Percentiles rank a stretch among this genome's conserved stretches.
Evolutionary conservation across 139 green algal species (phyloP).

Genomic region (Coelastrella sp.): DNA sequence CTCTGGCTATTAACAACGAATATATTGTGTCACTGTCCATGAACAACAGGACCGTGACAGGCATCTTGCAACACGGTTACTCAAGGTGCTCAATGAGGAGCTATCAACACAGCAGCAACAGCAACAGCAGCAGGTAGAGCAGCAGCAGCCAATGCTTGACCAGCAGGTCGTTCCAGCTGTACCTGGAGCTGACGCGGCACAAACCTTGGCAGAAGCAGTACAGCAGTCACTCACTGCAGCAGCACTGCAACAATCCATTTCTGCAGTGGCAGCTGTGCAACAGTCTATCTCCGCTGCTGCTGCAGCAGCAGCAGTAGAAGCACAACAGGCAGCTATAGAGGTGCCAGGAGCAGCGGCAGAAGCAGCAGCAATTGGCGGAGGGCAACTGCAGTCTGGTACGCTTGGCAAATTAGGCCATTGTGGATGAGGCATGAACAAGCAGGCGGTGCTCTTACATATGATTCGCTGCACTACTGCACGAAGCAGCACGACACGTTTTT

Average conservation of each 20-base stretch:
- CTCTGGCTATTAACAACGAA: not conserved
- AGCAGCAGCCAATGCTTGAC: not conserved
- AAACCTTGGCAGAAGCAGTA: not conserved
- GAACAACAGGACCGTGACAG: not conserved
- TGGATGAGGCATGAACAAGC: too few species aligned
- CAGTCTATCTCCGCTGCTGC: not conserved
- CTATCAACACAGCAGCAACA: conserved; percentile 30
- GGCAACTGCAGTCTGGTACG: not conserved
- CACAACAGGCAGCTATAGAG: not conserved
- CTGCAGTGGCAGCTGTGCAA: not conserved
- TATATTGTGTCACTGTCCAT: not conserved
- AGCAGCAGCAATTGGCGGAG: not conserved
- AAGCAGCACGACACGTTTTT: too few species aligned
- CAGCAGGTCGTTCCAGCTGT: not conserved
- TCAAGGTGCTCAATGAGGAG: not conserved
- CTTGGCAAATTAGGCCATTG: too few species aligned
- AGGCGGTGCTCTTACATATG: too few species aligned
- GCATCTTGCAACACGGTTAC: not conserved
- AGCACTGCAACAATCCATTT: not conserved
- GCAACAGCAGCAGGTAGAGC: conserved; percentile 7
- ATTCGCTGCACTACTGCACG: too few species aligned
- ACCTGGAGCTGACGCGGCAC: not conserved
- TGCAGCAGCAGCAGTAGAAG: not conserved
- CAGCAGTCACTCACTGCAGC: not conserved
- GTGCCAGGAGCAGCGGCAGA: not conserved